A percentile compares a stretch with the other conserved stretches of the same genome.
Evolutionary conservation across 2,329 filamentous ascomycete genomes (phyloP).

Genomic region (Dactylonectria macrodidyma): DNA sequence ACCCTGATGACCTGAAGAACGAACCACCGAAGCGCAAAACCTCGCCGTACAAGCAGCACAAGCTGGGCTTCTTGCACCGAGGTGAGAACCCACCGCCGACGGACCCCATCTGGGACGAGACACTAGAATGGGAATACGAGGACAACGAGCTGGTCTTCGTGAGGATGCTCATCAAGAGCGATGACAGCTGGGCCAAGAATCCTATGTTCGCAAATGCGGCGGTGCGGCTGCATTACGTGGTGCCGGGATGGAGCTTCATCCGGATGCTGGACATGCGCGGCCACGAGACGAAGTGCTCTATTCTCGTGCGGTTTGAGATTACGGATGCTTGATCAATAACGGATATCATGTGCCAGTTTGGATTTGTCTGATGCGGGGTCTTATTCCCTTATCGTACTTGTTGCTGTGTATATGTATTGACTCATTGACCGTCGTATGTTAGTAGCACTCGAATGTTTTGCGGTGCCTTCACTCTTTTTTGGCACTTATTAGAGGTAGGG

Average conservation of each 20-base stretch:
- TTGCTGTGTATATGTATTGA: neutral
- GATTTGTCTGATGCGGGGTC: constrained; percentile 6
- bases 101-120: constrained; percentile 77
- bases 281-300: constrained; percentile 72
- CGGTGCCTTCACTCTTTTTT: neutral
- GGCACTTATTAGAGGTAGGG: neutral
- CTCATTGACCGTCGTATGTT: neutral
- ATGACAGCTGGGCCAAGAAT: constrained; percentile 74
- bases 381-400: neutral
- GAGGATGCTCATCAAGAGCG: constrained; percentile 76
- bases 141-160: constrained; percentile 77
- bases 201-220: constrained; percentile 74
- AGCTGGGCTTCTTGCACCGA: constrained; percentile 67
- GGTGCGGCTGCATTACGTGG: constrained; percentile 71
- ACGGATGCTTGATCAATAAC: constrained; percentile 51
- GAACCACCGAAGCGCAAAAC: constrained; percentile 75
- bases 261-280: constrained; percentile 77
- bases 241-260: constrained; percentile 74
- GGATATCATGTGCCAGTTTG: neutral
- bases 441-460: neutral
- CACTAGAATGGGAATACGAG: constrained; percentile 77
- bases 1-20: constrained; percentile 66
- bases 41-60: constrained; percentile 71
- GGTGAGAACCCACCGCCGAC: constrained; percentile 71
- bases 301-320: constrained; percentile 75